Conservation (phyloP, 2,329 filamentous ascomycete genomes). For the Calonectria pseudoturangicola region DNA sequence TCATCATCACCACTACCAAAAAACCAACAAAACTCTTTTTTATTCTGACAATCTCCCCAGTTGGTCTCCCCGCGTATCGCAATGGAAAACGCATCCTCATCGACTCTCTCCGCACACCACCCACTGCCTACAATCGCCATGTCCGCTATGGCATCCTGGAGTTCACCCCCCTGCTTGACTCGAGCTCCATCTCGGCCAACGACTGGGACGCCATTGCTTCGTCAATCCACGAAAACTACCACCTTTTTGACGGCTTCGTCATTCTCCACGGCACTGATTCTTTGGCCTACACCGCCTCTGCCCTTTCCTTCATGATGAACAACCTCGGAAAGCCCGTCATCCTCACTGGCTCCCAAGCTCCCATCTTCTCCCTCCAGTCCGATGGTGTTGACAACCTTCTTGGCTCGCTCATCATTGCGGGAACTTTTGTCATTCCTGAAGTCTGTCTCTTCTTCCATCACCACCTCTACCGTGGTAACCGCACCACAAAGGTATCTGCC, state of each 20-base stretch:
- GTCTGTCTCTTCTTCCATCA: conserved; percentile 97
- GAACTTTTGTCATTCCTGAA: conserved; percentile 94
- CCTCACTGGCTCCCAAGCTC: conserved; percentile 87
- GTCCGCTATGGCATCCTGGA: conserved; percentile 90
- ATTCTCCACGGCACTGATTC: conserved; percentile 94
- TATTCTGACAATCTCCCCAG: conserved; percentile 53
- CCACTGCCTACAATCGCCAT: conserved; percentile 86
- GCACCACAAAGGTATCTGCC: conserved; percentile 90
- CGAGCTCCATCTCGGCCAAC: conserved; percentile 89
- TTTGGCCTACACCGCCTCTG: conserved; percentile 90
- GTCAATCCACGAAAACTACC: conserved; percentile 89
- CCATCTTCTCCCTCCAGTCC: conserved; percentile 92
- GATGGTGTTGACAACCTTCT: conserved; percentile 94
- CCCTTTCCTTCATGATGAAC: conserved; percentile 93
- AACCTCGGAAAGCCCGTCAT: conserved; percentile 94
- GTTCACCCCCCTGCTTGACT: conserved; percentile 89
- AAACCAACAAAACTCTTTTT: not conserved
- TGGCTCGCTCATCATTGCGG: conserved; percentile 90
- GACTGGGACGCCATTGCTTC: conserved; percentile 91
- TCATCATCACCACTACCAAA: not conserved
- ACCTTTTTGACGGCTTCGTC: conserved; percentile 92
- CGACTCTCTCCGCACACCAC: conserved; percentile 85
- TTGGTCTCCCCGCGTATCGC: conserved; percentile 70
- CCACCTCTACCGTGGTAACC: conserved; percentile 90
- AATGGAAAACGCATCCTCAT: conserved; percentile 71